Conservation (phyloP, 2,329 filamentous ascomycete species). For the Lachnellula cervina region DNA sequence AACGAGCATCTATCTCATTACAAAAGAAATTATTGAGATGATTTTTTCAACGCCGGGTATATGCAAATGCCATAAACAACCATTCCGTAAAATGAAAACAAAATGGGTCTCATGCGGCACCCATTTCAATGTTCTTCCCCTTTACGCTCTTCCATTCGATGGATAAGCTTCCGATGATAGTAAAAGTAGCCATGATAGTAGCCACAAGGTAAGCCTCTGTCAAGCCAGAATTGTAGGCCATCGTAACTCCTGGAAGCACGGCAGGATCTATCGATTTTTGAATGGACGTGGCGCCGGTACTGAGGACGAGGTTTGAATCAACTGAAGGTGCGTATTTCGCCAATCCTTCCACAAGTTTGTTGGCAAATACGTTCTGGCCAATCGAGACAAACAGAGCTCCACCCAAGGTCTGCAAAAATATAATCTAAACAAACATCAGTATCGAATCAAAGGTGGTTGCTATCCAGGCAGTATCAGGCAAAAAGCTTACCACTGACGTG, state of each 20-base stretch:
- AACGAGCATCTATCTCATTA: background rate
- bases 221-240: slow-evolving; percentile 54
- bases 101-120: slow-evolving; percentile 16
- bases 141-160: slow-evolving; percentile 53
- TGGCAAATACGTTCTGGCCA: slow-evolving; percentile 42
- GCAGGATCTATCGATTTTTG: slow-evolving; percentile 45
- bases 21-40: background rate
- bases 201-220: slow-evolving; percentile 51
- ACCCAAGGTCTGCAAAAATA: slow-evolving; percentile 52
- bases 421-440: slow-evolving; percentile 5
- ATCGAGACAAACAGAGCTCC: slow-evolving; percentile 52
- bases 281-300: slow-evolving; percentile 43
- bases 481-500: slow-evolving; percentile 1
- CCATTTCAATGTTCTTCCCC: slow-evolving; percentile 33
- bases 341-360: slow-evolving; percentile 19
- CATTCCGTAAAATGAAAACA: background rate
- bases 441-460: background rate
- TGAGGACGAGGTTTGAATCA: slow-evolving; percentile 32
- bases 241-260: slow-evolving; percentile 48
- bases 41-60: background rate
- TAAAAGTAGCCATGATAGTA: slow-evolving; percentile 41
- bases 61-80: background rate
- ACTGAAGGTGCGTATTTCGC: slow-evolving; percentile 27
- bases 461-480: background rate
- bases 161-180: slow-evolving; percentile 41